Evolutionary conservation across 2,329 filamentous ascomycete species (phyloP), one percentile per base, ranked within the genome.

Genomic region (Grosmannia serpens): DNA sequence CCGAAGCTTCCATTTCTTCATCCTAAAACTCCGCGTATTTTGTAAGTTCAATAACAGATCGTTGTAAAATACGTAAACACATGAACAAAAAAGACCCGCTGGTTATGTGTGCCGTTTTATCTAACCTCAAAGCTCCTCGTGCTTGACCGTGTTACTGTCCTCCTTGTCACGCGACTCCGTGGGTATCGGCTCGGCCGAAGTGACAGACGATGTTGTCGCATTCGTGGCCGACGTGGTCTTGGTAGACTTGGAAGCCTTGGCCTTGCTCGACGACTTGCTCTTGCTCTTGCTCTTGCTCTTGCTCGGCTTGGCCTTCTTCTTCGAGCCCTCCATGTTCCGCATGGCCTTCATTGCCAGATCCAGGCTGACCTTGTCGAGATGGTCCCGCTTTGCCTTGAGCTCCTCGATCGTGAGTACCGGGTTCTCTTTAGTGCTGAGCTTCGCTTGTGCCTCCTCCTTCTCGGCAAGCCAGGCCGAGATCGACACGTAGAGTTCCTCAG

Each of bases 371-470:
- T 88, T 84, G 68, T 87, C 83, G 8, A 97, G 78, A 69, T 88
- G 82, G 65, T 85, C 82, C 20, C 84, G 79, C 71, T 86, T 87
- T 27, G 76, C 77, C 59, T 83, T 75, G 33, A 96, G 71, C 31
- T 96, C 91, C 67, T 86, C 85, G 63, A 84, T 75, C 0, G 86
- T 79, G 10, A 96, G 77, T 8, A 85, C 85, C 0, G 90, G 88
- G 64, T 97, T 85, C 11, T 89, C 88, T 2, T 84, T 84, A 2
- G 77, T 73, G 20, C 79, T 74, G 3, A 96, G 81, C 64, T 83
- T 85, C 33, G 84, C 81, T 71, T 97, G 92, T 65, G 81, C 79
- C 2, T 78, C 75, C 53, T 88, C 73, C 68, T 88, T 86, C 63
- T 87, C 81, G 35, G 84, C 80, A 24, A 99, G 77, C 92, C 92